phyloP scores from a whole-genome alignment of 495 filamentous ascomycete genomes.

The Filosporella fistucella region DNA sequence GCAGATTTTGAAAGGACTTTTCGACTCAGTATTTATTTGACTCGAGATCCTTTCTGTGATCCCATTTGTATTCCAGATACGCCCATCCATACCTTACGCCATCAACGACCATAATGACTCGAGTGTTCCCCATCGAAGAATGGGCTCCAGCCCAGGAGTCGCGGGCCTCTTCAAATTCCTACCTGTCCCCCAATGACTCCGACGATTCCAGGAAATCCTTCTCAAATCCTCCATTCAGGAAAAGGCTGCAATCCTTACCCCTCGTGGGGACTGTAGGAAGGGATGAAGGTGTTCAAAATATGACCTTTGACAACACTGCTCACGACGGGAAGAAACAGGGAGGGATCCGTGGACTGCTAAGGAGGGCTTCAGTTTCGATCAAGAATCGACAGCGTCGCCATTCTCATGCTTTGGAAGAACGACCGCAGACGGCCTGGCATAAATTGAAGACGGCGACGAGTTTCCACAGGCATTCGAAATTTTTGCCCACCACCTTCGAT shows the following conservation, averaged over 20 bases:
- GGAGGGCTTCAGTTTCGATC: conserved; percentile 46
- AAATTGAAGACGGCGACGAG: conserved; percentile 43
- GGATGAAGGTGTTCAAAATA: conserved; percentile 11
- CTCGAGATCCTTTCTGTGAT: no score
- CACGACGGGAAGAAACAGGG: conserved; percentile 13
- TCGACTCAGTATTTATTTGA: no score
- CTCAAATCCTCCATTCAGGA: conserved; percentile 20
- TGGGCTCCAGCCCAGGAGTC: conserved; percentile 29
- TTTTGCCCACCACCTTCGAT: conserved; percentile 6
- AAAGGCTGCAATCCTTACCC: conserved; percentile 28
- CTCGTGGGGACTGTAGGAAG: conserved; percentile 9
- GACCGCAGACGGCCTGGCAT: conserved; percentile 40
- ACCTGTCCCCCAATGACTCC: conserved; percentile 14
- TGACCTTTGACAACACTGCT: conserved; percentile 3
- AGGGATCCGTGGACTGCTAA: conserved; percentile 37
- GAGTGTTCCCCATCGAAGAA: conserved; percentile 32
- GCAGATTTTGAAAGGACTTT: no score
- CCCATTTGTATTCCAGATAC: no score
- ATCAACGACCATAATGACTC: conserved; percentile 10
- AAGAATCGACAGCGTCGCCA: conserved; percentile 43
- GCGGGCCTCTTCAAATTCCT: conserved; percentile 20
- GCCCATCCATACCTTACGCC: neutral
- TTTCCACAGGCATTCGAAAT: conserved; percentile 38
- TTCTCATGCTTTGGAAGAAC: conserved; percentile 34
- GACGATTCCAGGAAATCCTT: conserved; percentile 8